phyloP scores from a whole-genome alignment of 129 eudicot species.

The Lactuca sativa region DNA sequence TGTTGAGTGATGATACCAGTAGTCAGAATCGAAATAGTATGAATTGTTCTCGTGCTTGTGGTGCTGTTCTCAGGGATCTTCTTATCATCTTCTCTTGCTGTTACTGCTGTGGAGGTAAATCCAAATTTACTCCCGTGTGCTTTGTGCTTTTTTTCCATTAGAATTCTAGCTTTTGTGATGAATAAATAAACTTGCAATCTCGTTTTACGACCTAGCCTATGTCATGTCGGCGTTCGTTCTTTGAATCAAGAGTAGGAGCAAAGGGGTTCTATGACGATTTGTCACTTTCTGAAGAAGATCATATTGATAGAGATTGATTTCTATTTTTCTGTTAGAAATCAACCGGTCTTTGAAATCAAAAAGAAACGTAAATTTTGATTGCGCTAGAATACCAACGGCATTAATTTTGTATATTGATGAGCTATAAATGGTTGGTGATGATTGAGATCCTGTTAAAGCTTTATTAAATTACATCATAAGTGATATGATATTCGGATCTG shows the following conservation, averaged over 20 bases:
- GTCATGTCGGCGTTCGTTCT: background rate
- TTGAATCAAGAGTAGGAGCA: background rate
- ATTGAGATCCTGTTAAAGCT: background rate
- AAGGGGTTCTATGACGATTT: background rate
- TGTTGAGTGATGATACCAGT: slow-evolving; percentile 17
- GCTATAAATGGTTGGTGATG: slow-evolving; percentile 6
- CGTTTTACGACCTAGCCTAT: background rate
- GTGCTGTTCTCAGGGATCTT: slow-evolving; percentile 19
- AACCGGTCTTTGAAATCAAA: too few species aligned
- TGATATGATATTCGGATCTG: slow-evolving; percentile 14
- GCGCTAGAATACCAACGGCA: background rate
- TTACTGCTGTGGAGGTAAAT: slow-evolving; percentile 37
- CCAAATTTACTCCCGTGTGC: background rate
- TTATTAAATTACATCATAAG: background rate
- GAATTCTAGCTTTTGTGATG: background rate
- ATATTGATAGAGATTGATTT: background rate
- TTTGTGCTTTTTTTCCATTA: slow-evolving; percentile 1
- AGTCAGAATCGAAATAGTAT: slow-evolving; percentile 1
- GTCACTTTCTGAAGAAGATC: background rate
- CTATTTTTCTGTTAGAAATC: background rate
- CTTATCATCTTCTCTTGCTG: slow-evolving; percentile 28
- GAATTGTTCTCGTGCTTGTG: background rate
- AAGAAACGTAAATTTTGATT: background rate
- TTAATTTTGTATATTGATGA: background rate
- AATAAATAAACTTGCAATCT: background rate